A percentile compares a stretch with the other conserved stretches of the same genome.
Conservation (phyloP, 2,329 filamentous ascomycete species). For the Dothiorella sarmentorum region DNA sequence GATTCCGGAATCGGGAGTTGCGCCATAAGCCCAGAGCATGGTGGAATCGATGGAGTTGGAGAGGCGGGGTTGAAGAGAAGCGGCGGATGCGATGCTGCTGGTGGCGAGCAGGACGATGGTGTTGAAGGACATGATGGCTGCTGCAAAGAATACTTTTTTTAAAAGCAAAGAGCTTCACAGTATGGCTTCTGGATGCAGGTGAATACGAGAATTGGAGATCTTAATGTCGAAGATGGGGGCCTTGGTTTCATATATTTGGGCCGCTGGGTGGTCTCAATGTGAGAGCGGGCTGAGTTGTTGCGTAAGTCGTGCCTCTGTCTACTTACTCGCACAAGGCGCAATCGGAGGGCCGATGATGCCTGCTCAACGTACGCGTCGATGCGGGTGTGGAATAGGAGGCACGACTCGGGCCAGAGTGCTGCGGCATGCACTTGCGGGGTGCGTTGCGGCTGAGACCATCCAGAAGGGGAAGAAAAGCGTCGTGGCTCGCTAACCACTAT, state of each 20-base stretch:
- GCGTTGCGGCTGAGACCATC: neutral
- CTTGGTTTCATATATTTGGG: conserved; percentile 14
- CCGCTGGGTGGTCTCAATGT: neutral
- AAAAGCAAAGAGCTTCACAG: conserved; percentile 5
- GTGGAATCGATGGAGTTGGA: neutral
- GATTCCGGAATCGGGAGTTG: neutral
- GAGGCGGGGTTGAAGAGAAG: conserved; percentile 1
- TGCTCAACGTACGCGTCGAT: neutral
- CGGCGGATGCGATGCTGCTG: conserved; percentile 1
- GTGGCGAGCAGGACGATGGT: conserved; percentile 1
- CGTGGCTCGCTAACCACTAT: too few species aligned
- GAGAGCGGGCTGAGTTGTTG: neutral
- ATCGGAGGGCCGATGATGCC: neutral
- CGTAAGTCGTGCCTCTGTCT: neutral
- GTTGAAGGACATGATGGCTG: conserved; percentile 7
- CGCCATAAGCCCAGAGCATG: conserved; percentile 14
- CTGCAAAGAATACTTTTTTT: neutral
- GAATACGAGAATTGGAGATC: conserved; percentile 2
- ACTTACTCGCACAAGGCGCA: neutral
- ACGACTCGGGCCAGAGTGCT: neutral
- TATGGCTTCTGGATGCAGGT: conserved; percentile 1
- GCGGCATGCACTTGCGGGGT: neutral
- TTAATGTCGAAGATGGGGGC: conserved; percentile 1
- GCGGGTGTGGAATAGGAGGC: neutral
- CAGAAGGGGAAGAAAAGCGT: neutral